Percentiles rank a stretch among this genome's conserved stretches.
phyloP scores from a whole-genome alignment of 176 grass and related monocot genomes.

The Dactylis glomerata region DNA sequence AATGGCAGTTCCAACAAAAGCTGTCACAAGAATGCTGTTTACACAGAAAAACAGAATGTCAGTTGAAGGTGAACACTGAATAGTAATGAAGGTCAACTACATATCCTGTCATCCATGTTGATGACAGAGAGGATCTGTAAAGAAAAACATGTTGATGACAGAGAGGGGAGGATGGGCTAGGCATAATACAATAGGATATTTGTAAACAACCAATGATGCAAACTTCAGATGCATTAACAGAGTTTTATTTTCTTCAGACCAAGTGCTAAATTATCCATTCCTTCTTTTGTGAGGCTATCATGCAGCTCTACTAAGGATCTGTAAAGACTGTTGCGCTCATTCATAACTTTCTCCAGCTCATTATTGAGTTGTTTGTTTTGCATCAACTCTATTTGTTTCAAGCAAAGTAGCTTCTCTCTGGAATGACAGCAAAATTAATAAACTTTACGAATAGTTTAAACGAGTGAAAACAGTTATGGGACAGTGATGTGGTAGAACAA shows the following conservation, averaged over 20 bases:
- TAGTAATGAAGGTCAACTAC: not conserved
- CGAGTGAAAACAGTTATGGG: no score
- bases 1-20: conserved; percentile 81
- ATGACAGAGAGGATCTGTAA: no score
- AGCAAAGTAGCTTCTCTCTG: no score
- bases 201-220: not conserved
- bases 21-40: conserved; percentile 79
- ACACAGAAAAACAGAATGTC: not conserved
- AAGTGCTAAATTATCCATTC: no score
- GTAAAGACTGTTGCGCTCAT: conserved; percentile 24
- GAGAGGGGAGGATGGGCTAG: not conserved
- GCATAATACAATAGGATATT: not conserved
- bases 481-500: no score
- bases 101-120: not conserved
- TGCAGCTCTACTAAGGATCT: conserved; percentile 33
- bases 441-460: no score
- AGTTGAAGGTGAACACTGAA: not conserved
- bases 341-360: conserved; percentile 37
- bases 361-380: conserved; percentile 46
- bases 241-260: no score
- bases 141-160: not conserved
- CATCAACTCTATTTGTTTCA: no score
- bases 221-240: not conserved
- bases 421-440: no score
- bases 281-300: conserved; percentile 18